Evolutionary conservation across 257 asterid species (phyloP), one percentile per base, ranked within the genome.

Genomic region (Solanum appendiculatum): DNA sequence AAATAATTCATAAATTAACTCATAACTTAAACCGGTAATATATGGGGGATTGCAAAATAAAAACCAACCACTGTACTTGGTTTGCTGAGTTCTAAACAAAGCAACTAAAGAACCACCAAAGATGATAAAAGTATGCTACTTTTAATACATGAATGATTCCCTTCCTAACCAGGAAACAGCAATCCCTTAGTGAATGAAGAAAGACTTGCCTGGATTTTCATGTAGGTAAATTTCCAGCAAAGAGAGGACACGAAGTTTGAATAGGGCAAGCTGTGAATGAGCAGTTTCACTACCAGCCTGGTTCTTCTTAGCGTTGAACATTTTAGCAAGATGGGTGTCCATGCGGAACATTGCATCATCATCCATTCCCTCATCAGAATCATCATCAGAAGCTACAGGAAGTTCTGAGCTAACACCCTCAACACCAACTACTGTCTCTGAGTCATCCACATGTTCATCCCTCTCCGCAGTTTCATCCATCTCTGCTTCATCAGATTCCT

Each of bases 231-330:
- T 95, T 92, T 97, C 99, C 92, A 97, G 92, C 90, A 97, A 90
- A 13, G 99, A 96, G 89, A 97, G 97, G 84, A 96, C 95, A 66
- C 99, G 98, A 20, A 97, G 99, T 89, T 97, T 97, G 91, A 97
- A 97, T 82, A 97, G 97, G 75, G 95, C 95, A 44, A 97, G 99
- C 92, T 97, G 99, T 81, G 99, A 97, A 86, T 96, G 99, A 64
- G 99, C 95, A 85, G 99, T 93, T 93, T 94, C 99, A 84, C 96
- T 93, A 72, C 98, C 98, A 88, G 93, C 93, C 86, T 94, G 98
- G 92, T 96, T 96, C 90, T 91, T 96, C 89, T 91, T 89, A 85
- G 95, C 96, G 90, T 93, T 92, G 86, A 93, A 92, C 86, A 94
- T 94, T 37, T 86, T 88, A 37, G 97, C 95, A 33, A 97, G 94